phyloP scores from a whole-genome alignment of 2,329 filamentous ascomycete species.

The Escovopsis sp. region DNA sequence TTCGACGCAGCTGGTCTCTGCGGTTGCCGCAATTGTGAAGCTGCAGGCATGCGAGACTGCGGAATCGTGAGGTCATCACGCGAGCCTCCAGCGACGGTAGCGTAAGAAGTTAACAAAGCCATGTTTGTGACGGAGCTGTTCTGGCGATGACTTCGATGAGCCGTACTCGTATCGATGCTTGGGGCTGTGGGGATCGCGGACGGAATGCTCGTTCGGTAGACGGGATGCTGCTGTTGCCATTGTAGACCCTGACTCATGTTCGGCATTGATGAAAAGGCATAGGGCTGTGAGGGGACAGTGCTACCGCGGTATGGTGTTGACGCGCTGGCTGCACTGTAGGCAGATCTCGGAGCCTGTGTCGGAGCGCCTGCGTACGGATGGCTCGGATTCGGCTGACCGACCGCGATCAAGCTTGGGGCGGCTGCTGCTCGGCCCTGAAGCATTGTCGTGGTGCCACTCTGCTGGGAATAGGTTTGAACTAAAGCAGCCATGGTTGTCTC shows the following conservation, averaged over 20 bases:
- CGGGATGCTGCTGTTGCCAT: constrained; percentile 33
- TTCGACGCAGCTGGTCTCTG: constrained; percentile 24
- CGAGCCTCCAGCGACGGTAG: constrained; percentile 25
- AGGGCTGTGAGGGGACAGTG: constrained; percentile 53
- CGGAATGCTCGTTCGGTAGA: constrained; percentile 33
- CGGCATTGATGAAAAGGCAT: constrained; percentile 61
- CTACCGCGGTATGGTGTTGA: constrained; percentile 39
- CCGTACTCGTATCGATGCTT: constrained; percentile 11
- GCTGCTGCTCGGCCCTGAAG: constrained; percentile 59
- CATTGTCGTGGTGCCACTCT: constrained; percentile 59
- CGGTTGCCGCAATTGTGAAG: constrained; percentile 29
- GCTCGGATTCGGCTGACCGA: constrained; percentile 32
- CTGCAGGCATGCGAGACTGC: constrained; percentile 25
- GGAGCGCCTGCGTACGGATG: constrained; percentile 33
- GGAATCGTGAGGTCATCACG: constrained; percentile 39
- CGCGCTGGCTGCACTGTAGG: constrained; percentile 18
- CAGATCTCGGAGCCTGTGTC: constrained; percentile 18
- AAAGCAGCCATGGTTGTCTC: constrained; percentile 60
- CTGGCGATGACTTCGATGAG: constrained; percentile 14
- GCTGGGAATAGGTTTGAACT: constrained; percentile 68
- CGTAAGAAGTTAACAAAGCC: constrained; percentile 23
- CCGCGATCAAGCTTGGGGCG: constrained; percentile 29
- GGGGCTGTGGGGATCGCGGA: constrained; percentile 24
- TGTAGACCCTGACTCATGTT: constrained; percentile 41
- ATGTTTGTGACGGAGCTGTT: constrained; percentile 26